These are phyloP conservation scores for Pyrenopolyporus hunteri DNA, from an alignment of 495 filamentous ascomycete species.

Conservation along the genomic window DNA sequence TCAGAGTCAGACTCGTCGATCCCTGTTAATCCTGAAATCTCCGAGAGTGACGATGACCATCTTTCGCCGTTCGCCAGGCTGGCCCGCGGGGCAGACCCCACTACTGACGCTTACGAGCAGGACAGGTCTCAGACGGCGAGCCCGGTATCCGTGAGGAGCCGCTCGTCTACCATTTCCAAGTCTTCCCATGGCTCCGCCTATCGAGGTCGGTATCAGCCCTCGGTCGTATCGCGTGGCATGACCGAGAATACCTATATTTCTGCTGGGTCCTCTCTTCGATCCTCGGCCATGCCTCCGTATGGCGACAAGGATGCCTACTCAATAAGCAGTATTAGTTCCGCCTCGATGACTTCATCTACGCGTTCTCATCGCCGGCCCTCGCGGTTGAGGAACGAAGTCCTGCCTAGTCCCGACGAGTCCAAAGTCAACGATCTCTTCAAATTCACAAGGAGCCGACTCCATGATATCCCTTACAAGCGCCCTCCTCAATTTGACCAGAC, in stretches of 20 bases:
- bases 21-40: conserved; percentile 61
- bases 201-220: conserved; percentile 49
- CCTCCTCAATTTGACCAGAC: conserved; percentile 65
- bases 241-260: conserved; percentile 69
- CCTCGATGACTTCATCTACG: conserved; percentile 69
- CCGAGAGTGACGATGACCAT: conserved; percentile 69
- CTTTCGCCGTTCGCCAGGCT: conserved; percentile 72
- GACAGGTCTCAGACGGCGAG: conserved; percentile 66
- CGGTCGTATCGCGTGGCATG: conserved; percentile 55
- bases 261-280: conserved; percentile 61
- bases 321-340: conserved; percentile 58
- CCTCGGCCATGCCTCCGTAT: conserved; percentile 45
- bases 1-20: conserved; percentile 57
- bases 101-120: conserved; percentile 58
- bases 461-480: conserved; percentile 78
- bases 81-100: conserved; percentile 62
- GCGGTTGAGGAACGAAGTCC: conserved; percentile 80
- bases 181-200: conserved; percentile 56
- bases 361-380: conserved; percentile 69
- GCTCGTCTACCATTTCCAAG: conserved; percentile 65
- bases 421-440: conserved; percentile 70
- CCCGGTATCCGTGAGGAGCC: conserved; percentile 67
- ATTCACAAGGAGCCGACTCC: conserved; percentile 72
- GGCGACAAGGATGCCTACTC: conserved; percentile 64
- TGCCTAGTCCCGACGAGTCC: conserved; percentile 64